These are phyloP conservation scores for Chaetomiaceae sp. DNA, from an alignment of 2,329 filamentous ascomycete species.

Conservation along the genomic window DNA sequence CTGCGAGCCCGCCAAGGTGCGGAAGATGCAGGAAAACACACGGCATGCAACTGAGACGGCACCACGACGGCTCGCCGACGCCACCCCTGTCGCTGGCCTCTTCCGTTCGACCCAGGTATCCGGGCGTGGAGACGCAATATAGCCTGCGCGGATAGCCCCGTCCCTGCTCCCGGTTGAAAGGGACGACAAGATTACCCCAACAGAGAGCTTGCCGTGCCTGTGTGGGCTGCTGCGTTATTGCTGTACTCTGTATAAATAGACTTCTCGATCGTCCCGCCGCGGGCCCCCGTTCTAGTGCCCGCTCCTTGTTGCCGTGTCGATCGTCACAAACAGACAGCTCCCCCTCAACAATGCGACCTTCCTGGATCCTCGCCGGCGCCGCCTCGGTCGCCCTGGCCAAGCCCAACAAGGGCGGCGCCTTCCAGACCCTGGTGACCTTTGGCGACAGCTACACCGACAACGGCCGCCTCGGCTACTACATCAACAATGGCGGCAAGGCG, in stretches of 20 bases:
- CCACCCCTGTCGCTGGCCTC: neutral
- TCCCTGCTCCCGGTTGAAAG: conserved; percentile 27
- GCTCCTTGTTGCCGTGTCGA: neutral
- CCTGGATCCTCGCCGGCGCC: conserved; percentile 22
- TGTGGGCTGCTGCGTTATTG: too few relatives aligned
- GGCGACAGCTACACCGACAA: conserved; percentile 77
- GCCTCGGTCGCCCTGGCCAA: conserved; percentile 18
- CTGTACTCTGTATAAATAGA: neutral
- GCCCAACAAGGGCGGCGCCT: conserved; percentile 28
- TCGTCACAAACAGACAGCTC: neutral
- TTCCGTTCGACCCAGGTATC: neutral
- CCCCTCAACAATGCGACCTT: conserved; percentile 20
- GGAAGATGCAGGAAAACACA: too few relatives aligned
- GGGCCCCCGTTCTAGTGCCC: neutral
- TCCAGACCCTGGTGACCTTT: conserved; percentile 63
- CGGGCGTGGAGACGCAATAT: conserved; percentile 20
- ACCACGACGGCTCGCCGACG: too few relatives aligned
- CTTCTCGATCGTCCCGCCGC: neutral
- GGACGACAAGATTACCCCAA: conserved; percentile 19
- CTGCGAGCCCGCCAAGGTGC: too few relatives aligned
- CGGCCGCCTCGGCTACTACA: conserved; percentile 60
- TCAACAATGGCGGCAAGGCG: conserved; percentile 48
- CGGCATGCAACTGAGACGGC: too few relatives aligned
- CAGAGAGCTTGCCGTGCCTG: conserved; percentile 3
- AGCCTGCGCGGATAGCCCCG: conserved; percentile 20